A percentile compares a stretch with the other conserved stretches of the same genome.
Evolutionary conservation across 148 eudicot species (phyloP).

Genomic region (Silene conica): DNA sequence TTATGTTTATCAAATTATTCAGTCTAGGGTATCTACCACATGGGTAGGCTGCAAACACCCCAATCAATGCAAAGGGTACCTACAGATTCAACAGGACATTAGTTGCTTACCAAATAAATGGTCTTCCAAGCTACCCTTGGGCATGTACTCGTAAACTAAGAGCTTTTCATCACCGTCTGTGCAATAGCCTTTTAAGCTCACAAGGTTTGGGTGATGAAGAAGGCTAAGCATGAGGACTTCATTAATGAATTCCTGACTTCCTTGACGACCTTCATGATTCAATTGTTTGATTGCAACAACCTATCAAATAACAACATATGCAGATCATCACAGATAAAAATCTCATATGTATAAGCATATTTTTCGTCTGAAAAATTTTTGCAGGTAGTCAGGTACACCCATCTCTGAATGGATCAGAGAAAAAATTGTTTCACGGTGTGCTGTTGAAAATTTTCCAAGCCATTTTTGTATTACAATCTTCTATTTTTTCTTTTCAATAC

Average conservation of each 20-base stretch:
- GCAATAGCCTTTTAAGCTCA: slow-evolving; percentile 47
- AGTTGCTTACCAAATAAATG: slow-evolving; percentile 41
- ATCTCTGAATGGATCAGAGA: neutral
- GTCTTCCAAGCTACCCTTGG: slow-evolving; percentile 45
- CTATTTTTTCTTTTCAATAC: neutral
- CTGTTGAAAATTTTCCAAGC: neutral
- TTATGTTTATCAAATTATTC: no score
- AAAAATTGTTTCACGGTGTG: neutral
- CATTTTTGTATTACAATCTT: neutral
- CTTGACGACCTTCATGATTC: slow-evolving; percentile 43
- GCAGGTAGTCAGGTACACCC: neutral
- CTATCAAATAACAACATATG: slow-evolving; percentile 26
- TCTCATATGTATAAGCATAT: neutral
- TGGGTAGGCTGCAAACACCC: no score
- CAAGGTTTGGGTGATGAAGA: slow-evolving; percentile 43
- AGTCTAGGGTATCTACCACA: no score
- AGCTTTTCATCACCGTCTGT: slow-evolving; percentile 47
- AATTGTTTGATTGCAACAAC: slow-evolving; percentile 44
- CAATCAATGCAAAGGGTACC: neutral
- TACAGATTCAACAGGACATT: neutral
- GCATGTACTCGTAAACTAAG: slow-evolving; percentile 48
- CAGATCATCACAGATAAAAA: slow-evolving; percentile 1
- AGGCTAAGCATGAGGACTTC: slow-evolving; percentile 56
- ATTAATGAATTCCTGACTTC: slow-evolving; percentile 45
- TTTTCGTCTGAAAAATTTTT: neutral